Evolutionary conservation across 2,329 filamentous ascomycete species (phyloP).

Genomic region (Exophiala aquamarina): DNA sequence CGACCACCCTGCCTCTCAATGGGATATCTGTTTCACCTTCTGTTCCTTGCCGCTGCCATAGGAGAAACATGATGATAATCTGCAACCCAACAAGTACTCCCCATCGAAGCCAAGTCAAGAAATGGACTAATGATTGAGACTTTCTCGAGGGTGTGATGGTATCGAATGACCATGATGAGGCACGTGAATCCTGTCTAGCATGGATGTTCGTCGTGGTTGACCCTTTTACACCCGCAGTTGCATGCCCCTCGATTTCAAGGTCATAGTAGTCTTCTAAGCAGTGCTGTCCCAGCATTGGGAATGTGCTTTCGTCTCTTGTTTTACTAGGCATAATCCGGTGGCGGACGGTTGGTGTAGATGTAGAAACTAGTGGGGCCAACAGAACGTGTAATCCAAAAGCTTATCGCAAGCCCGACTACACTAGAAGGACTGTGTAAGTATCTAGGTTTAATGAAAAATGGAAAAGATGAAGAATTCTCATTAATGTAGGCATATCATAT

Average conservation of each 20-base stretch:
- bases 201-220: not conserved
- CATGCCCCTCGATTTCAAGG: constrained; percentile 4
- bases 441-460: too few relatives aligned
- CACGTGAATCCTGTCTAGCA: not conserved
- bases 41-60: constrained; percentile 19
- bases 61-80: constrained; percentile 29
- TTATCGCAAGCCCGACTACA: too few relatives aligned
- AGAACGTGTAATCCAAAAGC: too few relatives aligned
- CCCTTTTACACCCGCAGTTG: not conserved
- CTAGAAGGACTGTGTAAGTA: too few relatives aligned
- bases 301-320: constrained; percentile 5
- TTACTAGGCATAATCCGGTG: not conserved
- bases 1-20: constrained; percentile 17
- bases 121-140: not conserved
- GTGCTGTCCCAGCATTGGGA: constrained; percentile 5
- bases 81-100: constrained; percentile 30
- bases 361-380: too few relatives aligned
- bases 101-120: constrained; percentile 33
- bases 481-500: too few relatives aligned
- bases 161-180: constrained; percentile 1
- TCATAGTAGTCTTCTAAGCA: not conserved
- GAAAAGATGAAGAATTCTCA: too few relatives aligned
- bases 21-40: constrained; percentile 14
- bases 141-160: constrained; percentile 1
- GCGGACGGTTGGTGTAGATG: not conserved